Conservation (phyloP, 495 filamentous ascomycete genomes). For the Aspergillus ostianus region DNA sequence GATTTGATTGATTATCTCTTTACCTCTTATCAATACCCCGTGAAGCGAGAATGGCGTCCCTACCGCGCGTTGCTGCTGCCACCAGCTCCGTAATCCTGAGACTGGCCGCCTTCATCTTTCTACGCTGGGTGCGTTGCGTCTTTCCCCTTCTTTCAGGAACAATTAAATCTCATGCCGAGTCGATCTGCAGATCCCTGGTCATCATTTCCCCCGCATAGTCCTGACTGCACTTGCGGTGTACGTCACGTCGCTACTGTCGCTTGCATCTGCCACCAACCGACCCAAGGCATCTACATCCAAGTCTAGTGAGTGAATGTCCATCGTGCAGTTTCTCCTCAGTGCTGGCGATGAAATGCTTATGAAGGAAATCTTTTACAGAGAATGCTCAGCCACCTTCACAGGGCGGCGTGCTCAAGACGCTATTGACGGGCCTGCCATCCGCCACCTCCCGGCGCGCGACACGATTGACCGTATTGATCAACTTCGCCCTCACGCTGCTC, state of each 20-base stretch:
- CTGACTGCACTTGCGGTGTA: slow-evolving; percentile 73
- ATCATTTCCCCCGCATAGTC: slow-evolving; percentile 61
- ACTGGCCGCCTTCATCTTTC: slow-evolving; percentile 65
- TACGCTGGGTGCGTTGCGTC: slow-evolving; percentile 73
- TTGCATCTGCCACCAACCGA: slow-evolving; percentile 22
- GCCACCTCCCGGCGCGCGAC: slow-evolving; percentile 55
- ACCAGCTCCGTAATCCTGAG: slow-evolving; percentile 64
- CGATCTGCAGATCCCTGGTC: slow-evolving; percentile 57
- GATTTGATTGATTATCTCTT: not conserved
- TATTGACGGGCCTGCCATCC: slow-evolving; percentile 75
- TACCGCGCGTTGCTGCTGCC: slow-evolving; percentile 27
- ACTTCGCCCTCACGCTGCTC: slow-evolving; percentile 61
- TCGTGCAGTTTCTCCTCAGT: not conserved
- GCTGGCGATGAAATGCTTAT: not conserved
- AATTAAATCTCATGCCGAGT: slow-evolving; percentile 7
- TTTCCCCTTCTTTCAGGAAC: not conserved
- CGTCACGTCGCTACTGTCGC: slow-evolving; percentile 56
- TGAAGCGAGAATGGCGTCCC: slow-evolving; percentile 25
- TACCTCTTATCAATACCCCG: not conserved
- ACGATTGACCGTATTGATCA: slow-evolving; percentile 65
- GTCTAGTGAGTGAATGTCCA: not conserved
- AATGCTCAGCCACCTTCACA: not conserved
- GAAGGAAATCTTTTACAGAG: slow-evolving; percentile 4
- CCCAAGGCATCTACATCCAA: slow-evolving; percentile 12
- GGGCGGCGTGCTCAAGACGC: slow-evolving; percentile 48